Evolutionary conservation across 2,329 filamentous ascomycete species (phyloP), one percentile per base, ranked within the genome.

Genomic region (Berkeleyomyces basicola): DNA sequence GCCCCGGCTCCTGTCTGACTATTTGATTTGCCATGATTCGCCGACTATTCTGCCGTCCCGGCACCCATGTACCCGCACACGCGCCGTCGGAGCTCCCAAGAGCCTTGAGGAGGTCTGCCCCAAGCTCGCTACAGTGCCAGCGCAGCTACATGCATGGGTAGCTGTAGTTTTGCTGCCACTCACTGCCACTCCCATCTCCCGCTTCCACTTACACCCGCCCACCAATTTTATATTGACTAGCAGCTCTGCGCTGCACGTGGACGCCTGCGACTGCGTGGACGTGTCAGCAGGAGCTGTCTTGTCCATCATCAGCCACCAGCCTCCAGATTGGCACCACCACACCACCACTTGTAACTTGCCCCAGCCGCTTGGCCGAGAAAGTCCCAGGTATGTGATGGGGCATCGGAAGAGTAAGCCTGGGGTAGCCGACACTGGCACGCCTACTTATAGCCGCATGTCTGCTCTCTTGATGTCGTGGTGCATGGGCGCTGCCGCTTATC

Each of bases 11-110:
- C 7, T 55, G 39, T 55, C 51, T 55, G 51, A 55, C 51, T n/a
- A n/a, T 55, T 55, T 55, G 51, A 55, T 55, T 55, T 39, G 51
- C 51, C 33, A 55, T 55, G 51, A 55, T 55, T 55, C 51, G 51
- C 51, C 51, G 51, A 55, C 51, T 37, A 55, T 55, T 55, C 7
- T 31, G 51, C 51, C 51, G 51, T 31, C 36, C 51, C 46, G n/a
- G 46, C 46, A 23, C 46, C 46, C 46, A 49, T 49, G 46, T 23
- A 49, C 46, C n/a, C 46, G 7, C 46, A 49, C 23, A 49, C 46
- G 46, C 31, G 14, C 51, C 51, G 51, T 7, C 39, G 3, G 7
- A 55, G 51, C 51, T 55, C 33, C 36, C 51, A 37, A 55, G 49
- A 53, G 33, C 51, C n/a, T 31, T 55, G 33, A 4, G 7, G 14